Conservation (phyloP, 257 asterid species). For the Oldenlandia corymbosa region DNA sequence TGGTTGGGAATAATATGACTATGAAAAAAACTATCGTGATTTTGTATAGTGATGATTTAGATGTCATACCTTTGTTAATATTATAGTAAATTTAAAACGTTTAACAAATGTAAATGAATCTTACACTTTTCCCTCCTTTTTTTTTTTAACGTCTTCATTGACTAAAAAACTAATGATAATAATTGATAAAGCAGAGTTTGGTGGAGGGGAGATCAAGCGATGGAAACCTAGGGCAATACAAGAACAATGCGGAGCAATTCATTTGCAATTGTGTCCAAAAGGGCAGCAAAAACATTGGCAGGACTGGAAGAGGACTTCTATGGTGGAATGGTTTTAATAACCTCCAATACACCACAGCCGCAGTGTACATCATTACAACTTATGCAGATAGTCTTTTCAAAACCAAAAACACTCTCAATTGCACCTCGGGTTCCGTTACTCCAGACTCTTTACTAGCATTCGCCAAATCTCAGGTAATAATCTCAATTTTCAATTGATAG, state of each 20-base stretch:
- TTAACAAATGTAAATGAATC: too few relatives aligned
- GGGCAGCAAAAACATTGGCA: slow-evolving; percentile 32
- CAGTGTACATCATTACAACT: slow-evolving; percentile 31
- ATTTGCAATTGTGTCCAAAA: slow-evolving; percentile 50
- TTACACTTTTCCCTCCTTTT: too few relatives aligned
- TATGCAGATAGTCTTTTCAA: slow-evolving; percentile 37
- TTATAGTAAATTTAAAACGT: too few relatives aligned
- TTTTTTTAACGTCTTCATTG: too few relatives aligned
- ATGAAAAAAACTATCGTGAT: too few relatives aligned
- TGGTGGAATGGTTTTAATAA: slow-evolving; percentile 43
- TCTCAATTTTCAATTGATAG: too few relatives aligned
- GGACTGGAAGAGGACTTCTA: slow-evolving; percentile 37
- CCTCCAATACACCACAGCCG: slow-evolving; percentile 51
- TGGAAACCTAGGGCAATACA: slow-evolving; percentile 25
- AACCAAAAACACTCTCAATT: slow-evolving; percentile 18
- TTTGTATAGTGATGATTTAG: too few relatives aligned
- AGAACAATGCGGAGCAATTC: slow-evolving; percentile 33
- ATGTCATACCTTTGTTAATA: too few relatives aligned
- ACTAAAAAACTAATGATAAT: too few relatives aligned
- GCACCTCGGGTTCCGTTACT: slow-evolving; percentile 26
- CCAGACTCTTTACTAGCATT: slow-evolving; percentile 26
- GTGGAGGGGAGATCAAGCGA: slow-evolving; percentile 19
- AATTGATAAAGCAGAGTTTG: slow-evolving; percentile 23
- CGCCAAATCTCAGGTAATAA: slow-evolving; percentile 40
- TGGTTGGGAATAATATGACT: too few relatives aligned